Percentiles rank a stretch among this genome's conserved stretches.
phyloP scores from a whole-genome alignment of 2,329 filamentous ascomycete species.

The Epichloe coenophiala region DNA sequence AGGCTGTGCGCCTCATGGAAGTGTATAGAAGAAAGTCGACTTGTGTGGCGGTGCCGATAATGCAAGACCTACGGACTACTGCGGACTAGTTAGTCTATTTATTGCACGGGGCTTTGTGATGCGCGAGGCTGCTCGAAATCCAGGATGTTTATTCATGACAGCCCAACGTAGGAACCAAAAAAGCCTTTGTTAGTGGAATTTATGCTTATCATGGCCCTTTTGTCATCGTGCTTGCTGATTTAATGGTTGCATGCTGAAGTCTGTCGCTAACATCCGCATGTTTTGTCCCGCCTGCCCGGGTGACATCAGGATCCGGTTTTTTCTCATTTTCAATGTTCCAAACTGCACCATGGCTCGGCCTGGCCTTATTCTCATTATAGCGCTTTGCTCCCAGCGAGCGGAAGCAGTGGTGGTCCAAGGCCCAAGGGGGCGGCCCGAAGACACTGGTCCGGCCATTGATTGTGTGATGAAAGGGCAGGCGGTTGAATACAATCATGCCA shows the following conservation, averaged over 20 bases:
- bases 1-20: slow-evolving; percentile 28
- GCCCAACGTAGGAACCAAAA: background rate
- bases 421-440: no score
- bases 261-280: background rate
- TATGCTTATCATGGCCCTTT: background rate
- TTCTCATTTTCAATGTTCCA: background rate
- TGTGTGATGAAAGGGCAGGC: no score
- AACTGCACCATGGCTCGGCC: no score
- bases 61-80: slow-evolving; percentile 1
- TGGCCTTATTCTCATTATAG: background rate
- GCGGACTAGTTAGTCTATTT: background rate
- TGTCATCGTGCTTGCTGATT: background rate
- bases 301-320: slow-evolving; percentile 1
- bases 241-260: background rate
- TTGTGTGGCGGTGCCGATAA: slow-evolving; percentile 23
- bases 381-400: background rate
- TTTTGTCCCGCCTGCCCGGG: background rate
- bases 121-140: background rate
- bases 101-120: background rate
- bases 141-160: background rate
- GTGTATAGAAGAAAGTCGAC: slow-evolving; percentile 28
- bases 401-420: no score
- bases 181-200: no score
- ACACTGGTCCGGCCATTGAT: no score
- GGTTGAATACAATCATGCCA: no score